Base-by-base conservation (phyloP, 1,284 basidiomycete genomes). In the Tilletia horrida region DNA sequence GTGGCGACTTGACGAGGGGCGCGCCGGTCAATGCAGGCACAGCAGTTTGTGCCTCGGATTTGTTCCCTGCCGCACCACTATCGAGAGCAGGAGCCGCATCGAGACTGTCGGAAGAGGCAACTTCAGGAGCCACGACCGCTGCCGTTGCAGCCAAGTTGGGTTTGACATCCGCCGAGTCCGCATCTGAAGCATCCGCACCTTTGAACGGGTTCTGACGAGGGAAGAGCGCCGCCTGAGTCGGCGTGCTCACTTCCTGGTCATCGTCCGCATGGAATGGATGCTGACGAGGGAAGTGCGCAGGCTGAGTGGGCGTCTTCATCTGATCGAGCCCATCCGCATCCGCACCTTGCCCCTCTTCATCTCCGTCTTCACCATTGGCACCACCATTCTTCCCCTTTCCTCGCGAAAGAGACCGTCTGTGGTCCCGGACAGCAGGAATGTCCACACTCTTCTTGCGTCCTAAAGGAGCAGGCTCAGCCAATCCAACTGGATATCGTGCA, bases 171-270 rank as follows among this genome's bases (percentile, higher is more conserved):
- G 6, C 35, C 35, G 35, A 40, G 11, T 52, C 47, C 13, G 8
- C 47, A 7, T 48, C 47, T n/a, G 18, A 23, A 9, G n/a, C 18
- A 23, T 48, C 50, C 23, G 23, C 21, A 27, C 2, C 23, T 27
- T 23, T 27, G n/a, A 59, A 59, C 18, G 55, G 55, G 18, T 59
- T 59, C 0, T 29, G 27, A 40, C 25, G 3, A n/a, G 27, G 16
- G n/a, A 59, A 59, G 13, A 59, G 31, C 3, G 55, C 55, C 6
- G 55, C 55, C n/a, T 59, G 55, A 14, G 55, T 59, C 2, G 55
- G 55, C 29, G 55, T 59, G 14, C 31, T 59, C 27, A 35, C 55
- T 11, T 27, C 50, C 13, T 16, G 9, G 31, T 59, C 55, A 4
- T 16, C 31, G 4, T 48, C 45, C 45, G 45, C 45, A 3, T 9